Evolutionary conservation across 495 filamentous ascomycete genomes (phyloP), one percentile per base, ranked within the genome.

Genomic region (Lindgomyces ingoldianus): DNA sequence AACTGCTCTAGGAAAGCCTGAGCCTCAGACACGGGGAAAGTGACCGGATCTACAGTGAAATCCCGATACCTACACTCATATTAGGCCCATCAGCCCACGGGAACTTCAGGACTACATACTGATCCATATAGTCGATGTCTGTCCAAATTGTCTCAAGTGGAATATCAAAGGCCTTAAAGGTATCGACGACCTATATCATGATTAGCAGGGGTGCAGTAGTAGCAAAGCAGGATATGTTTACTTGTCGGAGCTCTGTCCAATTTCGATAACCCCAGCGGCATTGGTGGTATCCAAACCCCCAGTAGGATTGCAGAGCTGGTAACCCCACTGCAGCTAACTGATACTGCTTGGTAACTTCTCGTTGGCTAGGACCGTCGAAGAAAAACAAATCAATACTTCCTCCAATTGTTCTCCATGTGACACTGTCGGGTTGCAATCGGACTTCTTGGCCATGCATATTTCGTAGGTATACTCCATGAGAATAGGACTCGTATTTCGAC

Each of bases 371-470:
- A 0, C 85, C 85, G 36, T 84, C 76, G 64, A 83, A 87, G 75
- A 88, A 82, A 57, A 84, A 86, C 58, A 87, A 70, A 61, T 87
- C 85, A 46, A 88, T 80, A 65, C 77, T 83, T 19, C 85, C 85
- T 57, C 85, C 85, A 2, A 88, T 71, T 1, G 85, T 80, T 41
- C 91, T 84, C 90, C 91, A 95, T 3, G 87, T 91, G 66, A 95
- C 81, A 53, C 84, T 86, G 3, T 84, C 73, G 1, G 86, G 79
- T 27, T 79, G 77, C 60, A 91, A 74, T 18, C 92, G 74, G 0
- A 91, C 80, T 66, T 95, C 91, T 64, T 91, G 89, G 6, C 85
- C 87, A 70, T 96, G 91, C 10, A 85, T 79, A 71, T 87, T 88
- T 45, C 85, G 77, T 2, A 81, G 71, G 69, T 85, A 88, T 0